phyloP scores from a whole-genome alignment of 345 rosid genomes.

The Angophora floribunda region DNA sequence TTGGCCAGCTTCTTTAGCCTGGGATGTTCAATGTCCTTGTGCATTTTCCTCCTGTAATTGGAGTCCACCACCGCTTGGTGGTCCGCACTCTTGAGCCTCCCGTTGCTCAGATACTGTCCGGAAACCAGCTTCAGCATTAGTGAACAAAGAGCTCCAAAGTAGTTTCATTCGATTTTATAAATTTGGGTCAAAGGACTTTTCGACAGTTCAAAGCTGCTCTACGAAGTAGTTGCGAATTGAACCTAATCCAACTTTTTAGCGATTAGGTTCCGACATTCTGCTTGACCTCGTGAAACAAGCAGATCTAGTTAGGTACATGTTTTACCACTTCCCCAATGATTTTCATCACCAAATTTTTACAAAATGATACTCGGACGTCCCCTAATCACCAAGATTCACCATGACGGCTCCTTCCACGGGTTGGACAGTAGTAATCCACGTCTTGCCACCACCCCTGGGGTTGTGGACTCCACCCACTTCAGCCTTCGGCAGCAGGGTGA shows the following conservation, averaged over 20 bases:
- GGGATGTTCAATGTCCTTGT: conserved; percentile 61
- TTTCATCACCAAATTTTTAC: neutral
- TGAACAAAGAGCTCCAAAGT: neutral
- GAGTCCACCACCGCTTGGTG: conserved; percentile 82
- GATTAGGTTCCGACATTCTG: neutral
- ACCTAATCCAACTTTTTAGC: neutral
- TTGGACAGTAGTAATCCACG: too few relatives aligned
- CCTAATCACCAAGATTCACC: too few relatives aligned
- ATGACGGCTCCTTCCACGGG: too few relatives aligned
- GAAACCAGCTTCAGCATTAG: conserved; percentile 2
- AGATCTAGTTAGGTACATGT: neutral
- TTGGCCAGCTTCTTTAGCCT: conserved; percentile 65
- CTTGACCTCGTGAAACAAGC: neutral
- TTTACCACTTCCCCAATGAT: neutral
- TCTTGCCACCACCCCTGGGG: too few relatives aligned
- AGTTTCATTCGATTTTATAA: too few relatives aligned
- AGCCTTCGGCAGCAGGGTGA: too few relatives aligned
- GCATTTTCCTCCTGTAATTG: conserved; percentile 68
- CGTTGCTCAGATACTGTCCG: conserved; percentile 55
- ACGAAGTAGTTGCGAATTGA: neutral
- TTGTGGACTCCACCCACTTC: too few relatives aligned
- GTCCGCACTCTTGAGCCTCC: conserved; percentile 74
- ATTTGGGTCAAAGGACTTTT: neutral
- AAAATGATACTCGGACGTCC: too few relatives aligned
- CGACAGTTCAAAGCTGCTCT: neutral